Conservation (phyloP, 2,329 filamentous ascomycete genomes). For the Elsinoe necatrix region DNA sequence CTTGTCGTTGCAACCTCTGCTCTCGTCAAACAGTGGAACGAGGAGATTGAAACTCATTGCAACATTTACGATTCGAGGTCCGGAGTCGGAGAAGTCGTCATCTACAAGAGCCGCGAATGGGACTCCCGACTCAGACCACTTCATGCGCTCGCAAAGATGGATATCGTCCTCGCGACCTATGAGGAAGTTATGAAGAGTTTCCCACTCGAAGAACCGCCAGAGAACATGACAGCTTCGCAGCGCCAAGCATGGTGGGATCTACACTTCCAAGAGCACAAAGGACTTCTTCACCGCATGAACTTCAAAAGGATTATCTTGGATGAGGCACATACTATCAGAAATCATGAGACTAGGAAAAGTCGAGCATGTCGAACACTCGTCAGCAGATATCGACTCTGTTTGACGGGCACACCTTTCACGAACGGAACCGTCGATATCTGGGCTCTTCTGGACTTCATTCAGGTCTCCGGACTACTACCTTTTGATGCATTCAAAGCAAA, state of each 20-base stretch:
- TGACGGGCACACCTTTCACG: constrained; percentile 38
- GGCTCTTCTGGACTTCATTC: constrained; percentile 59
- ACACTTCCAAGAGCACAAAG: constrained; percentile 24
- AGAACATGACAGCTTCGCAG: constrained; percentile 28
- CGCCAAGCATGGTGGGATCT: constrained; percentile 11
- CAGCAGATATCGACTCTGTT: constrained; percentile 34
- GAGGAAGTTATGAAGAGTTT: constrained; percentile 35
- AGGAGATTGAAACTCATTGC: constrained; percentile 25
- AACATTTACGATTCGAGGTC: not conserved
- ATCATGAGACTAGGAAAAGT: constrained; percentile 34
- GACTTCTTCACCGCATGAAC: constrained; percentile 32
- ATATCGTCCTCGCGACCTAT: constrained; percentile 37
- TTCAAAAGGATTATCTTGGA: constrained; percentile 50
- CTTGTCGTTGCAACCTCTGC: constrained; percentile 36
- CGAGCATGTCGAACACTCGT: constrained; percentile 38
- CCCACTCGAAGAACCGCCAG: constrained; percentile 34
- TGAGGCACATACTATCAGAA: constrained; percentile 51
- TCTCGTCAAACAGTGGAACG: constrained; percentile 35
- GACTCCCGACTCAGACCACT: constrained; percentile 12
- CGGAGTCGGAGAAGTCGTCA: constrained; percentile 51
- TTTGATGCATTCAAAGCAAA: constrained; percentile 1
- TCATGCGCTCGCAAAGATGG: constrained; percentile 45
- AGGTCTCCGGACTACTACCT: constrained; percentile 38
- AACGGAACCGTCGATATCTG: constrained; percentile 30
- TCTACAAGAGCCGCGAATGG: constrained; percentile 10